These are phyloP conservation scores for Daldinia caldariorum DNA, from an alignment of 495 filamentous ascomycete genomes.

Conservation along the genomic window DNA sequence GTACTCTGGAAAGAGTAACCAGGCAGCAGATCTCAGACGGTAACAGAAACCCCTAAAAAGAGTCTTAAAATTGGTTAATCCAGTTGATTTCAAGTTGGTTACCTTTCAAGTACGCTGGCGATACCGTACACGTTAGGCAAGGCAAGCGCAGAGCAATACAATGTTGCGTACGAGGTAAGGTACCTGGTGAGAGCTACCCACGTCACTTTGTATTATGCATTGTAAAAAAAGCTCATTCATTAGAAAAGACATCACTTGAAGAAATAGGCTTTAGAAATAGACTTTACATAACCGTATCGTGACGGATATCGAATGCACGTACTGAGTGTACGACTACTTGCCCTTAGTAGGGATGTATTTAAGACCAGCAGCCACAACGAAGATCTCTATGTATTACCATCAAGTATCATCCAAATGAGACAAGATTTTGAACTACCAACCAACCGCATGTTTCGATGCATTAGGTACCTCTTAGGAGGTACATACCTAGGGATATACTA, in stretches of 20 bases:
- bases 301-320: neutral
- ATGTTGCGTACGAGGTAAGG: neutral
- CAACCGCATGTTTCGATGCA: neutral
- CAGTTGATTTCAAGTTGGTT: too few species aligned
- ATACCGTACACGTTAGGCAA: neutral
- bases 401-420: neutral
- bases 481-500: too few species aligned
- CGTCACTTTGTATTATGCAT: neutral
- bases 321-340: neutral
- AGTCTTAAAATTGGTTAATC: neutral
- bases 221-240: neutral
- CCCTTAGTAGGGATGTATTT: neutral
- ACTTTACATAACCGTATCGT: neutral
- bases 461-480: too few species aligned
- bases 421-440: neutral
- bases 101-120: neutral
- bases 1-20: neutral
- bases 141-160: neutral
- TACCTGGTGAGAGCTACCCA: neutral
- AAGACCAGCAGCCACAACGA: constrained; percentile 16
- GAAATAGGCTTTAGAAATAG: neutral
- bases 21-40: neutral
- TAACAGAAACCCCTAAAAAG: neutral
- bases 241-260: neutral
- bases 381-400: constrained; percentile 9